These are phyloP conservation scores for Xylaria flabelliformis DNA, from an alignment of 495 filamentous ascomycete species.

Conservation along the genomic window DNA sequence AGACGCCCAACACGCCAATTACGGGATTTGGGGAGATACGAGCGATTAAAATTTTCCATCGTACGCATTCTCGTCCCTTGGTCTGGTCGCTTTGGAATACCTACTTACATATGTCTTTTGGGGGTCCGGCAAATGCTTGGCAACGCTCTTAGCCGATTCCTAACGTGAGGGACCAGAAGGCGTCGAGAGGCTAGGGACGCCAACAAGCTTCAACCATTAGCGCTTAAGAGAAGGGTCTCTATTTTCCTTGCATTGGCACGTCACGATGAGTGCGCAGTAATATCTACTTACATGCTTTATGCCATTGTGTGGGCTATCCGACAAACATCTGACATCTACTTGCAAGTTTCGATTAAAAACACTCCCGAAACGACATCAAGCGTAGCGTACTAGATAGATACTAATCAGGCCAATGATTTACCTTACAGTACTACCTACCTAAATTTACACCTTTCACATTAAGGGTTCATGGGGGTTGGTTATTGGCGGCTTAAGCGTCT, in stretches of 20 bases:
- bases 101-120: neutral
- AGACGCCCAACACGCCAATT: constrained; percentile 24
- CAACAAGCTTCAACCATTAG: neutral
- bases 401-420: neutral
- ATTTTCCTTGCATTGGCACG: neutral
- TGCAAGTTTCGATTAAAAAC: constrained; percentile 8
- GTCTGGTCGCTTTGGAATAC: neutral
- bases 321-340: neutral
- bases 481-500: constrained; percentile 13
- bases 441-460: neutral
- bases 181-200: neutral
- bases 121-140: constrained; percentile 1
- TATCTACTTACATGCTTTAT: neutral
- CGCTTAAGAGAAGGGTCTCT: neutral
- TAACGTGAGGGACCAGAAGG: neutral
- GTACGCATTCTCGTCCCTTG: neutral
- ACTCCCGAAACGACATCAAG: constrained; percentile 2
- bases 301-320: neutral
- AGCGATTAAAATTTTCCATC: constrained; percentile 28
- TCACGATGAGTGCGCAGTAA: neutral
- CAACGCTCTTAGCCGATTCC: neutral
- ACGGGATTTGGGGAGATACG: constrained; percentile 17
- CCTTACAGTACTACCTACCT: neutral
- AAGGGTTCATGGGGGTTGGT: neutral
- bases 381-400: neutral